Evolutionary conservation across 345 rosid species (phyloP), one percentile per base, ranked within the genome.

Genomic region (Rhodamnia argentea): DNA sequence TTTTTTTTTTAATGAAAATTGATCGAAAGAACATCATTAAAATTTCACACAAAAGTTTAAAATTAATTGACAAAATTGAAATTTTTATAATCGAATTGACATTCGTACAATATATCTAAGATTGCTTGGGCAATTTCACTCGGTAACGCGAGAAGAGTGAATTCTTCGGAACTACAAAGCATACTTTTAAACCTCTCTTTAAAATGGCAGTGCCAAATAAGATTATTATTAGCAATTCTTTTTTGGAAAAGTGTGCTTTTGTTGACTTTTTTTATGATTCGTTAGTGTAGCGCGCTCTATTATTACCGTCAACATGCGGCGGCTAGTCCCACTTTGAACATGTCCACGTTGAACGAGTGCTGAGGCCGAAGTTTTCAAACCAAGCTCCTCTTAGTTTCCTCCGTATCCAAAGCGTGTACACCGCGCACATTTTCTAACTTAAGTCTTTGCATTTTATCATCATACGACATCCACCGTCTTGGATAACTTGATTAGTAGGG

Each of bases 1-100:
- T 64, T 51, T 51, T 44, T 51, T 44, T 51, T 51, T 14, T 51
- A 0, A 1, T 4, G 76, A 64, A 64, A 8, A 16, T 29, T 16
- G 12, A 64, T 32, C 0, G 0, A 16, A 20, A 32, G 0, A 3
- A 40, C 0, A 16, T 4, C 7, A 32, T 18, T 70, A 3, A 5
- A 70, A 16, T 18, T 32, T 18, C 26, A 3, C 5, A 10, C 1
- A 9, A 40, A 37, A 1, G 7, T 16, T 22, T 37, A 3, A 4
- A 0, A 70, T 10, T 70, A 70, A 37, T 37, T 70, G 26, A 2
- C 0, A 18, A 70, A 70, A 18, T 18, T 37, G 0, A 16, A 18
- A 32, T 4, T 8, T 0, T 9, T 37, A 37, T 1, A 9, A 29
- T 3, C 16, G 11, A 62, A 62, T 62, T 32, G 2, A 8, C 6